Percentiles rank a stretch among this genome's conserved stretches.
Conservation (phyloP, 495 filamentous ascomycete species). For the Aspergillus wentii region DNA sequence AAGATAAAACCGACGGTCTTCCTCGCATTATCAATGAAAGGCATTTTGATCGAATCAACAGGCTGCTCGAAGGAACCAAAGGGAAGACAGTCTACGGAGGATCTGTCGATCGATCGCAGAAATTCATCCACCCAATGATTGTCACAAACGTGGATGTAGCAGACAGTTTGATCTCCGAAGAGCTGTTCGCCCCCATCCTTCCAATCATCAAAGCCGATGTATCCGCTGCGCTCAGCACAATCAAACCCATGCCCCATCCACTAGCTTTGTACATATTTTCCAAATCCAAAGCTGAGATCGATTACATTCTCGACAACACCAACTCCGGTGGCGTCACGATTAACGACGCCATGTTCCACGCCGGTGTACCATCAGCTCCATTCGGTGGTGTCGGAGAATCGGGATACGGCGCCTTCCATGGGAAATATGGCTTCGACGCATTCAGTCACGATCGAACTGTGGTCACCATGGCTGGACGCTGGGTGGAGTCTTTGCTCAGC, state of each 20-base stretch:
- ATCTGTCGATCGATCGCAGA: slow-evolving; percentile 56
- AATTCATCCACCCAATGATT: slow-evolving; percentile 74
- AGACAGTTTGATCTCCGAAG: slow-evolving; percentile 69
- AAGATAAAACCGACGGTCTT: slow-evolving; percentile 59
- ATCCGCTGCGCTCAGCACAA: no score
- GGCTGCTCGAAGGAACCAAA: slow-evolving; percentile 62
- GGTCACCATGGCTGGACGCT: no score
- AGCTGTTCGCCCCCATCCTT: slow-evolving; percentile 83
- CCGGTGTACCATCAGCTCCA: slow-evolving; percentile 53
- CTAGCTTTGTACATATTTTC: slow-evolving; percentile 75
- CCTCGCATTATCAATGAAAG: slow-evolving; percentile 70
- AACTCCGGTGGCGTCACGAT: slow-evolving; percentile 69
- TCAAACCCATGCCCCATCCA: slow-evolving; percentile 55
- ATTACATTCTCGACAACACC: slow-evolving; percentile 53
- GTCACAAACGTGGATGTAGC: slow-evolving; percentile 59
- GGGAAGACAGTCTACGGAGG: slow-evolving; percentile 78
- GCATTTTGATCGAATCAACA: slow-evolving; percentile 73
- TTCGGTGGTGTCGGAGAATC: slow-evolving; percentile 82
- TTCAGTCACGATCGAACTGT: no score
- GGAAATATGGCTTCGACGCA: neutral
- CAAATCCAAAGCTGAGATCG: slow-evolving; percentile 55
- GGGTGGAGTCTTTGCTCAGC: no score
- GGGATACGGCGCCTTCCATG: slow-evolving; percentile 32
- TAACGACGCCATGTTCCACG: slow-evolving; percentile 74
- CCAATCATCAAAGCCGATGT: slow-evolving; percentile 67